phyloP scores from a whole-genome alignment of 805 yeast genomes.

The Metschnikowia gelsemii region DNA sequence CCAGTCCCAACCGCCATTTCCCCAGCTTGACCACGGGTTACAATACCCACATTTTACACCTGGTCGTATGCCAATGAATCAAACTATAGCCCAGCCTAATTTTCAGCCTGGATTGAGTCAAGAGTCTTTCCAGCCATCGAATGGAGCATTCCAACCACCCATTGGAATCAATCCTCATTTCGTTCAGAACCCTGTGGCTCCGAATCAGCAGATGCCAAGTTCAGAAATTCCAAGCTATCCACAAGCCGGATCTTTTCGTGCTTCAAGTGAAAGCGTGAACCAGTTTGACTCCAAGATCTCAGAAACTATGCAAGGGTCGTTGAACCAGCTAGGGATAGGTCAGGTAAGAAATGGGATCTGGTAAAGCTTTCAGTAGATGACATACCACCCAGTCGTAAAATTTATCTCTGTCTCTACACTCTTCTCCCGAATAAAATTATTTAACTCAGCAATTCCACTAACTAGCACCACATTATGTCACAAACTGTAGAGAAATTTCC shows the following conservation, averaged over 20 bases:
- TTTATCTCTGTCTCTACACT: too few species aligned
- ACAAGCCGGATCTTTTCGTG: constrained; percentile 5
- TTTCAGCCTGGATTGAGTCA: constrained; percentile 6
- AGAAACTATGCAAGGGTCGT: constrained; percentile 13
- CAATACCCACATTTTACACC: constrained; percentile 6
- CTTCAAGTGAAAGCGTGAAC: constrained; percentile 4
- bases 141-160: constrained; percentile 5
- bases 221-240: constrained; percentile 6
- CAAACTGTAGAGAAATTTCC: too few species aligned
- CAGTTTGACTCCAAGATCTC: constrained; percentile 11
- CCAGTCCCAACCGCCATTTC: constrained; percentile 8
- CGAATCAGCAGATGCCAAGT: background rate
- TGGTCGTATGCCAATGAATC: constrained; percentile 6
- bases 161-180: constrained; percentile 2
- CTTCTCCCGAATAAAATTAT: too few species aligned
- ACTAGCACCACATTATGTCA: too few species aligned
- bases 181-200: background rate
- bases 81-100: constrained; percentile 4
- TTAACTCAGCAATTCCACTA: too few species aligned
- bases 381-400: too few species aligned
- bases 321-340: constrained; percentile 14
- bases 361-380: too few species aligned
- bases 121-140: constrained; percentile 6
- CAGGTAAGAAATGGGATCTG: constrained; percentile 13
- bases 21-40: constrained; percentile 4